A percentile compares a stretch with the other conserved stretches of the same genome.
Evolutionary conservation across 2,329 filamentous ascomycete genomes (phyloP).

Genomic region (Hyphodiscus sp.): DNA sequence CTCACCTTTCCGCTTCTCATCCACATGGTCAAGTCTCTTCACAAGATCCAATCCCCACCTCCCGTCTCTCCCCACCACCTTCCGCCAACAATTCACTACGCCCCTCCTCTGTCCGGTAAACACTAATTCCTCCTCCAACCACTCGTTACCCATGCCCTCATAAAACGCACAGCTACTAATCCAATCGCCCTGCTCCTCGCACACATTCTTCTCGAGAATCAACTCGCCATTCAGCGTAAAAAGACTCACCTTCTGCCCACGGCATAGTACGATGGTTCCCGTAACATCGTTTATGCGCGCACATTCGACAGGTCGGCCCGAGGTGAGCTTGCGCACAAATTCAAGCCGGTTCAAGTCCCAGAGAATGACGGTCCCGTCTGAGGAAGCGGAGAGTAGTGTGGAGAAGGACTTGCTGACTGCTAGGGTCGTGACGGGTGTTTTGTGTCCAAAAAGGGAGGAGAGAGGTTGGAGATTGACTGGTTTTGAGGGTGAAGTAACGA

Average conservation of each 20-base stretch:
- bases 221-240: conserved; percentile 85
- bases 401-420: conserved; percentile 85
- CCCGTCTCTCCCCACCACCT: conserved; percentile 41
- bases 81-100: conserved; percentile 71
- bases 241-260: conserved; percentile 65
- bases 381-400: conserved; percentile 75
- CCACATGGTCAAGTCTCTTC: conserved; percentile 74
- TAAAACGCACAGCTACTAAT: conserved; percentile 86
- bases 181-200: conserved; percentile 63
- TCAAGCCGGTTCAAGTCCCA: conserved; percentile 93
- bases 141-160: conserved; percentile 87
- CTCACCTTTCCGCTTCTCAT: conserved; percentile 57
- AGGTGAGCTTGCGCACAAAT: conserved; percentile 70
- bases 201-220: conserved; percentile 76
- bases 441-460: conserved; percentile 84
- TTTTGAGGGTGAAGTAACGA: conserved; percentile 57
- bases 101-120: conserved; percentile 86
- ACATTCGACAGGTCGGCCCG: conserved; percentile 57
- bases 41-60: conserved; percentile 73
- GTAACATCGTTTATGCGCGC: conserved; percentile 85
- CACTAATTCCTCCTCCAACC: conserved; percentile 77
- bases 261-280: conserved; percentile 82
- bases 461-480: conserved; percentile 72
- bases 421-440: conserved; percentile 72
- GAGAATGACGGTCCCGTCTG: conserved; percentile 75